Evolutionary conservation across 129 eudicot species (phyloP).

Genomic region (Oenanthe sinensis): DNA sequence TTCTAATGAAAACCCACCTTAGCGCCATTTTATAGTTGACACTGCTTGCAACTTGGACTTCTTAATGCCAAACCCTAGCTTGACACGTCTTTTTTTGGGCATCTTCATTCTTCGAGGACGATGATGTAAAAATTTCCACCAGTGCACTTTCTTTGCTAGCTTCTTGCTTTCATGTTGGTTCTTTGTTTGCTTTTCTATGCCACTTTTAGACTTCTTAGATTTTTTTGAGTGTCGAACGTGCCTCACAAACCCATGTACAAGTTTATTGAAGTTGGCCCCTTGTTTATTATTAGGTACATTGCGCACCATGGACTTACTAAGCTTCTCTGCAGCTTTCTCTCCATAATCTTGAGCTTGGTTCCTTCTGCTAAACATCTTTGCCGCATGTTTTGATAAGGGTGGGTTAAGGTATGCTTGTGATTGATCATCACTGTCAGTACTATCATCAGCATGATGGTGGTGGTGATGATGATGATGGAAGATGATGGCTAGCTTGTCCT

Average conservation of each 20-base stretch:
- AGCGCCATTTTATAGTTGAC: conserved; percentile 10
- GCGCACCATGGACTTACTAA: conserved; percentile 19
- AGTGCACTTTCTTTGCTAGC: conserved; percentile 27
- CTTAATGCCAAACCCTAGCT: conserved; percentile 23
- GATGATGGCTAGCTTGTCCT: conserved; percentile 51
- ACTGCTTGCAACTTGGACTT: conserved; percentile 8
- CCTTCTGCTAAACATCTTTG: conserved; percentile 13
- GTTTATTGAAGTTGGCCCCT: conserved; percentile 27
- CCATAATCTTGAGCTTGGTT: conserved; percentile 15
- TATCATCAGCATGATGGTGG: conserved; percentile 23
- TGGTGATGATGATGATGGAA: conserved; percentile 82
- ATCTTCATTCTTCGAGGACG: conserved; percentile 32
- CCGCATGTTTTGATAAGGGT: conserved; percentile 25
- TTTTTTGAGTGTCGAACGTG: conserved; percentile 31
- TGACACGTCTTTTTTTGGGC: conserved; percentile 34
- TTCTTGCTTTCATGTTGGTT: conserved; percentile 21
- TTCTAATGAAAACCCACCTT: background rate
- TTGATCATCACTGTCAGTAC: background rate
- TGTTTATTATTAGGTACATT: conserved; percentile 24
- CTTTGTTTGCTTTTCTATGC: background rate
- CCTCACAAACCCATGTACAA: conserved; percentile 41
- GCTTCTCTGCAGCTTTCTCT: conserved; percentile 26
- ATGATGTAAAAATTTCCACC: conserved; percentile 42
- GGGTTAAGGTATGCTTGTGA: conserved; percentile 12
- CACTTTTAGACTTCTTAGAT: conserved; percentile 27